Evolutionary conservation across 2,329 filamentous ascomycete genomes (phyloP), one percentile per base, ranked within the genome.

Genomic region (Penicillium glabrum): DNA sequence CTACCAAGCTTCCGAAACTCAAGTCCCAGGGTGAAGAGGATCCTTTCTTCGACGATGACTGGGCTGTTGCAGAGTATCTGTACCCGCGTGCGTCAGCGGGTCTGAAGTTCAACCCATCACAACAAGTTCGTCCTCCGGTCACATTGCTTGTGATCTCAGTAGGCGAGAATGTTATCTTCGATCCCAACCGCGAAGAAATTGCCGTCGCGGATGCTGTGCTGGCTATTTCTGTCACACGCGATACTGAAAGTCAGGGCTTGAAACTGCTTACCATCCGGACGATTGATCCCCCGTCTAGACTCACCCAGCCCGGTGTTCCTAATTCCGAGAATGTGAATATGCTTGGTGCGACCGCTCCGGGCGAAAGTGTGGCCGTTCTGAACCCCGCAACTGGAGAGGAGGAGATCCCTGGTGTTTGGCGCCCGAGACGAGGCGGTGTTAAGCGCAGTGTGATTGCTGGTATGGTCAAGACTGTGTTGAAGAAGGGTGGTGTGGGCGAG

Each of bases 31-130:
- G 86, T 56, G 93, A 98, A 76, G 95, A 99, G 78, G 95, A 99
- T 67, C 95, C 95, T 13, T 87, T 97, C 71, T 99, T 99, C 76
- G 89, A 97, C 78, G 95, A 99, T 77, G 95, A 99, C 78, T 99
- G 95, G 95, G 91, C 89, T 62, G 89, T 89, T 16, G 87, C 92
- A 1, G 82, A 86, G 19, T 87, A 86, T 56, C 79, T 99, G 29
- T 99, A 96, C 77, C 83, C 87, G 1, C 82, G 82, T 35, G 52
- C 62, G 26, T 55, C 55, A 3, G 27, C 46, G 13, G 33, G 27
- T 6, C 4, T 27, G n/a, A 39, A 23, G 26, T 23, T 24, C 4
- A 41, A 57, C 4, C 60, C 67, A 23, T 64, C 70, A 19, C 61
- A 70, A 41, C 66, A 71, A 46, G 71, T 80, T 31, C 84, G 88